These are phyloP conservation scores for Hypericum perforatum DNA, from an alignment of 345 rosid genomes.

Conservation along the genomic window DNA sequence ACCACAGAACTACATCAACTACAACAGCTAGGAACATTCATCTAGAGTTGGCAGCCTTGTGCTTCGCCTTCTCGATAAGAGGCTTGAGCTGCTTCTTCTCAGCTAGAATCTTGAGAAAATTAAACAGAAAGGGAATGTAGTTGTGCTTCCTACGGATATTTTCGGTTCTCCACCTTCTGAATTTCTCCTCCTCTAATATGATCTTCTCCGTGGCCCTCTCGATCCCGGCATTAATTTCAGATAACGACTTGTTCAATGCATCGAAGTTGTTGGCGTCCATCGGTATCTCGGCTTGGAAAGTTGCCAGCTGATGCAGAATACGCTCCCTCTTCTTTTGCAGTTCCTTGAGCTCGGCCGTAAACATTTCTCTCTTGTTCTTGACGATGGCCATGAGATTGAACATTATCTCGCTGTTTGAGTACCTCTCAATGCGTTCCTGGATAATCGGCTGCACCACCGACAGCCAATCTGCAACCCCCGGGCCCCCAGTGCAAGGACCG, in stretches of 20 bases:
- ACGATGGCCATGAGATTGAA: constrained; percentile 89
- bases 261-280: constrained; percentile 40
- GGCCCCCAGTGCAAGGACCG: constrained; percentile 59
- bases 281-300: constrained; percentile 45
- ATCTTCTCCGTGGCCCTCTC: constrained; percentile 81
- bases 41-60: constrained; percentile 42
- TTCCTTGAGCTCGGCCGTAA: constrained; percentile 79
- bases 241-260: constrained; percentile 43
- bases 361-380: constrained; percentile 77
- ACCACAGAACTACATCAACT: no score
- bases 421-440: constrained; percentile 84
- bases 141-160: constrained; percentile 91
- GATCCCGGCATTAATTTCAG: constrained; percentile 63
- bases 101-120: constrained; percentile 92
- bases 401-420: constrained; percentile 86
- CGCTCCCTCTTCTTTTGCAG: constrained; percentile 78
- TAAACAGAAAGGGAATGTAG: constrained; percentile 89
- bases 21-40: not conserved
- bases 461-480: constrained; percentile 67
- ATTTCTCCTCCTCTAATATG: constrained; percentile 88
- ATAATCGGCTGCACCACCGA: constrained; percentile 88
- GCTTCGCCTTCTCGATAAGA: constrained; percentile 93
- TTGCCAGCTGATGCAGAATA: constrained; percentile 53
- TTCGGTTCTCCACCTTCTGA: constrained; percentile 93
- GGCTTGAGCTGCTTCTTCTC: constrained; percentile 99